These are phyloP conservation scores for Scedosporium apiospermum DNA, from an alignment of 2,329 filamentous ascomycete species.

Conservation along the genomic window DNA sequence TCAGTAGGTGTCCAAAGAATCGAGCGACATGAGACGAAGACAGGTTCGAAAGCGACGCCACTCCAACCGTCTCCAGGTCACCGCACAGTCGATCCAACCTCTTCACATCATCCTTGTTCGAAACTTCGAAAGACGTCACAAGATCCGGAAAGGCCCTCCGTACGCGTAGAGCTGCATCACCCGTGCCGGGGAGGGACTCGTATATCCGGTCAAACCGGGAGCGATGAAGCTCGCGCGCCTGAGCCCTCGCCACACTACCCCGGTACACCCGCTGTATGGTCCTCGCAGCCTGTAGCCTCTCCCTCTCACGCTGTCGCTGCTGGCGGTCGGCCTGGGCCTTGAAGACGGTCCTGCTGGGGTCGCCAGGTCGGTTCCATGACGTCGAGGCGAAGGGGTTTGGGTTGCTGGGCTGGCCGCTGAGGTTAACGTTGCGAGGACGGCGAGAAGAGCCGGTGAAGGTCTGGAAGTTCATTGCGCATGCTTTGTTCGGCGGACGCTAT, in stretches of 20 bases:
- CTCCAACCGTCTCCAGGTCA: conserved; percentile 26
- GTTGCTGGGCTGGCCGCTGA: conserved; percentile 75
- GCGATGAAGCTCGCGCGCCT: conserved; percentile 48
- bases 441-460: conserved; percentile 85
- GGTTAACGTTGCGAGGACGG: conserved; percentile 83
- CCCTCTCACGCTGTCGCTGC: conserved; percentile 70
- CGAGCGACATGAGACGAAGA: background rate
- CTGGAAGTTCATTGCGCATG: conserved; percentile 42
- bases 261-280: conserved; percentile 76
- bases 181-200: conserved; percentile 16
- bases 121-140: conserved; percentile 37
- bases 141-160: conserved; percentile 36
- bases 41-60: background rate
- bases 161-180: conserved; percentile 24
- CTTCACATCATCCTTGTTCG: conserved; percentile 33
- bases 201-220: conserved; percentile 54
- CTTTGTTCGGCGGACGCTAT: background rate
- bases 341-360: conserved; percentile 54
- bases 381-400: conserved; percentile 50
- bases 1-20: conserved; percentile 1
- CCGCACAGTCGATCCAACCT: conserved; percentile 35
- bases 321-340: conserved; percentile 81
- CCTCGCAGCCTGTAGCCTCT: conserved; percentile 62
- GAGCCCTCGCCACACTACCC: conserved; percentile 56
- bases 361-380: conserved; percentile 8